phyloP scores from a whole-genome alignment of 495 filamentous ascomycete species.

The Chaetomidium leptoderma region DNA sequence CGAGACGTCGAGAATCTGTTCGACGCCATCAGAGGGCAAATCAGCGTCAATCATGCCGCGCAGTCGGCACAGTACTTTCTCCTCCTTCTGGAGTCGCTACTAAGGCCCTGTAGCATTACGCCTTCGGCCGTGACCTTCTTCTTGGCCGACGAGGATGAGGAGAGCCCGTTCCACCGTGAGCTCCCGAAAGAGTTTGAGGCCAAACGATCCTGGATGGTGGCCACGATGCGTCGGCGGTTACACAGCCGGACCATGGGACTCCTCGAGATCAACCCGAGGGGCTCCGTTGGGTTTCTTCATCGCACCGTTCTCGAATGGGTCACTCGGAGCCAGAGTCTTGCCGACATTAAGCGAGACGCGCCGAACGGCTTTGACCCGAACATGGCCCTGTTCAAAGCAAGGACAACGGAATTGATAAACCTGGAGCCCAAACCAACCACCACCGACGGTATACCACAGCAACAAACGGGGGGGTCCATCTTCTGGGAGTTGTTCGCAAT shows the following conservation, averaged over 20 bases:
- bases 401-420: neutral
- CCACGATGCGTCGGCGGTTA: neutral
- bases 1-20: slow-evolving; percentile 25
- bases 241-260: slow-evolving; percentile 1
- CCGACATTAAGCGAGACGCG: neutral
- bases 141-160: slow-evolving; percentile 29
- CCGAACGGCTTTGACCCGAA: neutral
- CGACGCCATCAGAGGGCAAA: slow-evolving; percentile 19
- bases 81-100: slow-evolving; percentile 14
- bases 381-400: neutral
- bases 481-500: neutral
- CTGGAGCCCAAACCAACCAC: neutral
- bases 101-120: neutral
- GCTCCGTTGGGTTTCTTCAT: neutral
- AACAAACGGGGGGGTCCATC: neutral
- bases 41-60: slow-evolving; percentile 26
- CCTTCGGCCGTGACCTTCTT: slow-evolving; percentile 16
- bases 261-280: neutral
- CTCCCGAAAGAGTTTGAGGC: neutral
- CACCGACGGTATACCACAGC: neutral
- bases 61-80: slow-evolving; percentile 26
- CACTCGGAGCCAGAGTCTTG: neutral
- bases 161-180: neutral
- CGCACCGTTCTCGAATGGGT: neutral
- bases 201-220: neutral